Conservation (phyloP, 139 green algal genomes). For the Raphidocelis subcapitata region DNA sequence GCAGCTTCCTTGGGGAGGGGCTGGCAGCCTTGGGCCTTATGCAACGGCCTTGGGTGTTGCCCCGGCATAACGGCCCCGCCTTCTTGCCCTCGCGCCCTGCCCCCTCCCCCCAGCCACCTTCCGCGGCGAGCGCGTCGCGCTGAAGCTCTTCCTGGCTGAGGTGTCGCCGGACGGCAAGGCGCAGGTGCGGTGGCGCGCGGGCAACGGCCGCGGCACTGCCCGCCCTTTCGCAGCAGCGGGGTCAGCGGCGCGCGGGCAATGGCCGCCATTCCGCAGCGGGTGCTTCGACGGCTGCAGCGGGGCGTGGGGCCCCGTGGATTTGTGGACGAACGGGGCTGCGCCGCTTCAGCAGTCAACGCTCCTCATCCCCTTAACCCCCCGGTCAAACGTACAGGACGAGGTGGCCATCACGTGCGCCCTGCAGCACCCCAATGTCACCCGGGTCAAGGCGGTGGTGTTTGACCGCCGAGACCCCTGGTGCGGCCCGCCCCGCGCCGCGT, state of each 20-base stretch:
- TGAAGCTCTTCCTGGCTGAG: constrained; percentile 78
- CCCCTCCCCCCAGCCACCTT: constrained; percentile 15
- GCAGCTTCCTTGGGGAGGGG: too few relatives aligned
- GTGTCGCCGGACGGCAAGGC: constrained; percentile 47
- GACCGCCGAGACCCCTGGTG: neutral
- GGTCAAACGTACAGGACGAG: constrained; percentile 69
- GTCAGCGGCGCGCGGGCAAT: too few relatives aligned
- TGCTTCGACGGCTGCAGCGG: too few relatives aligned
- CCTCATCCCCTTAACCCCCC: constrained; percentile 1
- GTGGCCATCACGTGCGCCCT: constrained; percentile 60
- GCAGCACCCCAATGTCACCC: constrained; percentile 66
- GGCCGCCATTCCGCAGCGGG: too few relatives aligned
- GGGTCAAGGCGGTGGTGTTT: constrained; percentile 46
- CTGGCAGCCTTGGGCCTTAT: too few relatives aligned
- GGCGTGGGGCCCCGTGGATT: too few relatives aligned
- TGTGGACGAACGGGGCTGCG: too few relatives aligned
- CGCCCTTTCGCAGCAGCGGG: constrained; percentile 12
- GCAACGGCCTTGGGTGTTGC: too few relatives aligned
- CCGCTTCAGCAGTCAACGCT: too few relatives aligned
- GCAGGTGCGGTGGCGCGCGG: neutral
- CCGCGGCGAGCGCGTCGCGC: constrained; percentile 53
- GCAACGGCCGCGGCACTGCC: neutral
- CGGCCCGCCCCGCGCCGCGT: neutral
- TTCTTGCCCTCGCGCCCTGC: too few relatives aligned
- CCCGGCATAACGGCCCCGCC: too few relatives aligned